These are phyloP conservation scores for Alternaria longipes DNA, from an alignment of 2,329 filamentous ascomycete species.

Conservation along the genomic window DNA sequence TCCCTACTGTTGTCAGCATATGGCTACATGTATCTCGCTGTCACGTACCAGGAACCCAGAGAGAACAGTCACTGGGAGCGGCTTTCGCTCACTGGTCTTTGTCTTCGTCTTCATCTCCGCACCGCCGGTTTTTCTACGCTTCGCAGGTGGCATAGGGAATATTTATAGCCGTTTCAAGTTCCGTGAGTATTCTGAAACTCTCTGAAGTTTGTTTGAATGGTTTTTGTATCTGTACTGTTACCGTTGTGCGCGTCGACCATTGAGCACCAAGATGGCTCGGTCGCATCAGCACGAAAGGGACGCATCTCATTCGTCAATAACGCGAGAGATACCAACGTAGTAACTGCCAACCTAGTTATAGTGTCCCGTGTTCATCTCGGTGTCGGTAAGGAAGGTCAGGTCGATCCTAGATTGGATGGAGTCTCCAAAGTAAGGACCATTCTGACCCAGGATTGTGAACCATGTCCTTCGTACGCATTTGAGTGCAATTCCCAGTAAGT, in stretches of 20 bases:
- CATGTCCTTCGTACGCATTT: background rate
- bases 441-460: background rate
- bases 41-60: slow-evolving; percentile 65
- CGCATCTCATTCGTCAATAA: slow-evolving; percentile 19
- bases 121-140: slow-evolving; percentile 28
- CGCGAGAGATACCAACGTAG: slow-evolving; percentile 1
- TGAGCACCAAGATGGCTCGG: slow-evolving; percentile 44
- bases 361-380: slow-evolving; percentile 2
- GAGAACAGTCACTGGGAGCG: slow-evolving; percentile 67
- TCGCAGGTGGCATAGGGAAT: slow-evolving; percentile 30
- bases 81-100: slow-evolving; percentile 29
- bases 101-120: slow-evolving; percentile 17
- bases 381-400: background rate
- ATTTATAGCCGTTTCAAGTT: background rate
- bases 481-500: background rate
- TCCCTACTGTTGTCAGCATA: slow-evolving; percentile 58
- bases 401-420: background rate
- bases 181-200: background rate
- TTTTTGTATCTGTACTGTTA: slow-evolving; percentile 29
- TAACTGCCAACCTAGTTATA: background rate
- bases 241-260: slow-evolving; percentile 33
- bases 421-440: background rate
- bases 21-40: background rate
- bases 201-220: slow-evolving; percentile 9
- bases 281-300: slow-evolving; percentile 40